Evolutionary conservation across 352 stramenopile species (phyloP).

Genomic region (Globisporangium irregulare): DNA sequence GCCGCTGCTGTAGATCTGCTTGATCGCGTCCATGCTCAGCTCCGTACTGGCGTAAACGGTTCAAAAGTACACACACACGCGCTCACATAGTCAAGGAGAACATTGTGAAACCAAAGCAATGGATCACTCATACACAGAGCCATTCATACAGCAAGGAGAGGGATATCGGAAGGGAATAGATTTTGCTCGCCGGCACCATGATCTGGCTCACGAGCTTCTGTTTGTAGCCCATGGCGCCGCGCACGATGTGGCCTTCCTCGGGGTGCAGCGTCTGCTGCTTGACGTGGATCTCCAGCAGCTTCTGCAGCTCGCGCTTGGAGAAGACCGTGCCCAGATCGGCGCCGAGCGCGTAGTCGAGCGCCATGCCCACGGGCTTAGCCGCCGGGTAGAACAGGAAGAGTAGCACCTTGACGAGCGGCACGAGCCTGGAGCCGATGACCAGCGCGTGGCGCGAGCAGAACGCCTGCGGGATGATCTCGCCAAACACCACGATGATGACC

Average conservation of each 20-base stretch:
- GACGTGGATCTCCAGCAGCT: conserved; percentile 97
- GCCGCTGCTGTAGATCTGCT: conserved; percentile 85
- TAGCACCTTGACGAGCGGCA: conserved; percentile 94
- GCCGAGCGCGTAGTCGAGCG: conserved; percentile 91
- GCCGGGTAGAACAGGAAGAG: conserved; percentile 90
- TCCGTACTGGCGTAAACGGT: conserved; percentile 37
- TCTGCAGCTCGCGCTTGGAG: conserved; percentile 90
- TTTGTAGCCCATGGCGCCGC: conserved; percentile 81
- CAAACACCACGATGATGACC: conserved; percentile 93
- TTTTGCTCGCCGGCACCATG: conserved; percentile 89
- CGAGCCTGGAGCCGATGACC: conserved; percentile 44
- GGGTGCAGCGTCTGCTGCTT: conserved; percentile 88
- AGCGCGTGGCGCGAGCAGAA: conserved; percentile 94
- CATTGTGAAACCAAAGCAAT: neutral
- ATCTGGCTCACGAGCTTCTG: conserved; percentile 83
- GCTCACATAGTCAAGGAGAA: conserved; percentile 14
- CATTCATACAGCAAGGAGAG: conserved; percentile 14
- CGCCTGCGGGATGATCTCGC: conserved; percentile 92
- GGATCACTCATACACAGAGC: neutral
- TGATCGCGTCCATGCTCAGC: conserved; percentile 56
- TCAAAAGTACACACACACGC: conserved; percentile 26
- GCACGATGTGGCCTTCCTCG: conserved; percentile 95
- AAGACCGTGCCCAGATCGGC: conserved; percentile 96
- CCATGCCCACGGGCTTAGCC: conserved; percentile 86
- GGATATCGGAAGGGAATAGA: conserved; percentile 79